Evolutionary conservation across 768 basidiomycete genomes (phyloP), one percentile per base, ranked within the genome.

Genomic region (Lentinula sp.): DNA sequence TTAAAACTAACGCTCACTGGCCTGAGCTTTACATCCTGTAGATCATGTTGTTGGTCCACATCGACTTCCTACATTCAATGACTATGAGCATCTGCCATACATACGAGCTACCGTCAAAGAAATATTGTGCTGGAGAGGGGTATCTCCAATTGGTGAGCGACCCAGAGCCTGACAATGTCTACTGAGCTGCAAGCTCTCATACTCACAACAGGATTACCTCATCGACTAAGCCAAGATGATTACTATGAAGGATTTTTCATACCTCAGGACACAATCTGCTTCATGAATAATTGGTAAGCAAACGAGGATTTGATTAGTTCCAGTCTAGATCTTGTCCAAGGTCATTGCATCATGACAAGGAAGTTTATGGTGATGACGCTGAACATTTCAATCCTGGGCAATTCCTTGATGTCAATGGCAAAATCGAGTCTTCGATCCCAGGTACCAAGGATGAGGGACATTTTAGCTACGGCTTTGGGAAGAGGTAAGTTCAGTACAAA

Each of bases 41-140:
- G 78, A 78, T 51, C 34, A 63, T 5, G 71, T 75, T 5, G 60
- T 75, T 18, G 73, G 73, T 0, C 58, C 57, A 1, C 69, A 66
- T 8, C 66, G 74, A 3, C 66, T 80, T n/a, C 78, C 78, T 1
- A 66, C 63, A 8, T 65, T 75, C 37, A 68, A 63, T 16, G 78
- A 78, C 60, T 62, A 69, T 3, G 60, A 59, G 1, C 40, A 64
- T 10, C 64, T 79, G 2, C 75, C 76, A 0, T 78, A 75, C 50
- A 62, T 75, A 10, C 67, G 67, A 28, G 75, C 74, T 0, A 53
- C 74, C 3, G 67, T 77, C 39, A 74, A 72, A 60, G 78, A 79
- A 62, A 65, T 70, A 0, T 66, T 72, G 21, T 62, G 76, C 18
- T 75, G 74, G 75, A 67, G 71, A 21, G 66, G 67, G 28, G 66